Base-by-base conservation (phyloP, 305 asterid species). In the Fraxinus velutina region DNA sequence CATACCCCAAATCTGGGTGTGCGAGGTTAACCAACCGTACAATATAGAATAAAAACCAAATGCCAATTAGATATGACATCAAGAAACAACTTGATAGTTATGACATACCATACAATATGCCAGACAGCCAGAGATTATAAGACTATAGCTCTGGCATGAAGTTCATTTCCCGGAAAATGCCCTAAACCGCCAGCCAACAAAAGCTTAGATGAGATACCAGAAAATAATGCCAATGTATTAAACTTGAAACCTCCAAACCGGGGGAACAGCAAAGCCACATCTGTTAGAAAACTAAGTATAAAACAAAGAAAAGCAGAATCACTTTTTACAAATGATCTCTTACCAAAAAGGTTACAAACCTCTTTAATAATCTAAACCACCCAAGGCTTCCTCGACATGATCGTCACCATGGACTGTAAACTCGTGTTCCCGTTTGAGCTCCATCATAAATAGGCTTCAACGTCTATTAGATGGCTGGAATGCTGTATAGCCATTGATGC, bases 381-480 rank as follows among this genome's bases (percentile, higher is more conserved):
- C 75, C 75, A 70, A 70, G 75, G 42, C 75, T 70, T 70, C 24
- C 12, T 70, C 12, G 9, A 15, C 8, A 19, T 13, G 9, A 27
- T 30, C 5, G 33, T 68, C 36, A 68, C 74, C 36, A 68, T 68
- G 74, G 75, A 30, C 36, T 66, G 34, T 10, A 66, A 64, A 34
- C 21, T 29, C 37, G 34, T 29, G 33, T 62, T 62, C 72, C 72
- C 24, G n/a, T 62, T 62, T 62, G 72, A 62, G 33, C 5, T 62
- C 72, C 33, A 62, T 62, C 71, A 62, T 22, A 22, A 19, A 62
- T 62, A 22, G 15, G 72, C 75, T 70, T 68, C 75, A 94, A 29
- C 72, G 92, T 79, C 97, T 96, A 79, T 84, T 30, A 13, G 75
- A 91, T 55, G 97, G 97, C 86, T 96, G 86, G 88, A 84, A 94